Percentiles rank a stretch among this genome's conserved stretches.
Conservation (phyloP, 345 rosid species). For the Durio zibethinus region DNA sequence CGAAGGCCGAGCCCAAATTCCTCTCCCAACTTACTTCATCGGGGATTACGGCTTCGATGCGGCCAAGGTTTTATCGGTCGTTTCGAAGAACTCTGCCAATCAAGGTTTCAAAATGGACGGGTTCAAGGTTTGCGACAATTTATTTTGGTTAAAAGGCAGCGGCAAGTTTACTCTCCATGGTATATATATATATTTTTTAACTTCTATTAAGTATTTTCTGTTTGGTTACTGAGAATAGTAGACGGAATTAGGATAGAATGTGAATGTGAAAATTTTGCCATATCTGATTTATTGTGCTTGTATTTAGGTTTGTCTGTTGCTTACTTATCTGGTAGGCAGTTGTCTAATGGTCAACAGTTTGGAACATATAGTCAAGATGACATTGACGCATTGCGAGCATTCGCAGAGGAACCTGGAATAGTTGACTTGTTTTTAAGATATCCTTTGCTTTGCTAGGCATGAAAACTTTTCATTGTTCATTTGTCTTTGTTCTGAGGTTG, state of each 20-base stretch:
- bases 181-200: constrained; percentile 21
- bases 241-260: neutral
- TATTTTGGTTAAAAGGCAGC: constrained; percentile 87
- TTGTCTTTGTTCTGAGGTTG: neutral
- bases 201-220: neutral
- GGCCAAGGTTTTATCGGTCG: constrained; percentile 48
- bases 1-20: constrained; percentile 63
- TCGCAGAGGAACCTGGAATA: constrained; percentile 83
- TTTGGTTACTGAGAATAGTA: constrained; percentile 2
- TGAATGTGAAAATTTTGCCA: neutral
- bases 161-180: constrained; percentile 80
- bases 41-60: constrained; percentile 81
- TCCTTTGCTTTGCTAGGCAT: constrained; percentile 43
- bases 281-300: constrained; percentile 26
- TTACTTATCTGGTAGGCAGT: constrained; percentile 82
- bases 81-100: constrained; percentile 49
- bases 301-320: constrained; percentile 69
- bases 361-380: constrained; percentile 83
- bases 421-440: constrained; percentile 82
- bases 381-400: constrained; percentile 84
- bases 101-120: constrained; percentile 92
- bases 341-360: constrained; percentile 47
- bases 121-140: constrained; percentile 50
- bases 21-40: constrained; percentile 79
- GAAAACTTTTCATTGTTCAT: neutral